Evolutionary conservation across 2,329 filamentous ascomycete species (phyloP).

Genomic region (Trichoderma lentiforme): DNA sequence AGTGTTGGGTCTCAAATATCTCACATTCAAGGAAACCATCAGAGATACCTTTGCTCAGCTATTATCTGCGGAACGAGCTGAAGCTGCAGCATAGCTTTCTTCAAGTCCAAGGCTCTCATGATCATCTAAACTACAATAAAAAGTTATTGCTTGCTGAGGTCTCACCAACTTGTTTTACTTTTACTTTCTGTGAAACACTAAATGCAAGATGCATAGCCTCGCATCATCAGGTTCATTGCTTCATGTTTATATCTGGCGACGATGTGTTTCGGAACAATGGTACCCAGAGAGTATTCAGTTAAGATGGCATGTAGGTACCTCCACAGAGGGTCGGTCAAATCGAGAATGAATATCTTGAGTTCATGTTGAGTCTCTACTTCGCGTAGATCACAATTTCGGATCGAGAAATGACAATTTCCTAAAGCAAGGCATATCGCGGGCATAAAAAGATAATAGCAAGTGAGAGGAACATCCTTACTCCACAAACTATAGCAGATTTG

Average conservation of each 20-base stretch:
- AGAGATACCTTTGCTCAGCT: background rate
- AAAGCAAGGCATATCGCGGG: background rate
- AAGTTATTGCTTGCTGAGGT: background rate
- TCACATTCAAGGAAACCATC: background rate
- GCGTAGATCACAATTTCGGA: background rate
- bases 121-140: background rate
- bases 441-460: background rate
- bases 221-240: background rate
- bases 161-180: background rate
- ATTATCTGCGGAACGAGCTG: background rate
- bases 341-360: background rate
- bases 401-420: background rate
- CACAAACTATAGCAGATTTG: background rate
- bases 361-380: background rate
- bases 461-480: background rate
- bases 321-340: rapidly evolving
- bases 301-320: background rate
- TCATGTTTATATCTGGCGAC: background rate
- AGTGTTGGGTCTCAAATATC: background rate
- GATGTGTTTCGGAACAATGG: background rate
- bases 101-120: background rate
- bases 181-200: background rate
- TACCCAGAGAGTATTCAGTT: background rate
- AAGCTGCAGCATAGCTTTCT: background rate
- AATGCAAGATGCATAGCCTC: background rate